Conservation (phyloP, 495 filamentous ascomycete species). For the Trichocladium uniseriatum region DNA sequence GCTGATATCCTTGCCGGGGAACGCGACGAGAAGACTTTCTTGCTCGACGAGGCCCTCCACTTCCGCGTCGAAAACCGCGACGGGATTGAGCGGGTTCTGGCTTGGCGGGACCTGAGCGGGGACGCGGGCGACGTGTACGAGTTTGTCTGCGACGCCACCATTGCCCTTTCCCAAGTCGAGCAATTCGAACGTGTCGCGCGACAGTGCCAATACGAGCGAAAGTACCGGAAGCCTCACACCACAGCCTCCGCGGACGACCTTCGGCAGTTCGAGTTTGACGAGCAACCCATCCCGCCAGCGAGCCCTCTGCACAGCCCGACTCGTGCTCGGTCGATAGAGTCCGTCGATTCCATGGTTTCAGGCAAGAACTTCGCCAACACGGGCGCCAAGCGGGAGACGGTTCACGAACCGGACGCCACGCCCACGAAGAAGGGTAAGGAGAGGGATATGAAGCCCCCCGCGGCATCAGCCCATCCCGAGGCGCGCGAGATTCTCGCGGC, state of each 20-base stretch:
- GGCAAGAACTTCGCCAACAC: conserved; percentile 28
- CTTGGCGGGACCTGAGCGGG: conserved; percentile 90
- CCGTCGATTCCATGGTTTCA: conserved; percentile 37
- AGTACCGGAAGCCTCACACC: conserved; percentile 68
- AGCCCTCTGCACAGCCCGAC: conserved; percentile 65
- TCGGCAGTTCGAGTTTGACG: conserved; percentile 67
- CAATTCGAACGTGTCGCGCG: conserved; percentile 76
- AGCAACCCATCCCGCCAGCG: conserved; percentile 70
- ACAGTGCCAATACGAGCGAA: conserved; percentile 96
- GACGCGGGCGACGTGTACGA: conserved; percentile 91
- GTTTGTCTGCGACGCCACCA: conserved; percentile 79
- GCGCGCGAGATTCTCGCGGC: conserved; percentile 61
- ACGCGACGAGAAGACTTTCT: conserved; percentile 92
- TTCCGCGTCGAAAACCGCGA: conserved; percentile 76
- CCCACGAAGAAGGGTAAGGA: conserved; percentile 23
- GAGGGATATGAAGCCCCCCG: conserved; percentile 34
- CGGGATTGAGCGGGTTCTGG: conserved; percentile 70
- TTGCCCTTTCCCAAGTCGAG: conserved; percentile 58
- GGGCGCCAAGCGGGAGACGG: conserved; percentile 26
- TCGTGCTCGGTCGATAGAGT: conserved; percentile 39
- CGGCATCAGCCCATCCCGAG: conserved; percentile 56
- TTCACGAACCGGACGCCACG: conserved; percentile 12
- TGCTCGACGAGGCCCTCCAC: conserved; percentile 83
- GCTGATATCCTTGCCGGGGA: conserved; percentile 56
- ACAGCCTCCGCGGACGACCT: conserved; percentile 77